A percentile compares a stretch with the other conserved stretches of the same genome.
phyloP scores from a whole-genome alignment of 2,329 filamentous ascomycete species.

The Fusarium pininemorale region DNA sequence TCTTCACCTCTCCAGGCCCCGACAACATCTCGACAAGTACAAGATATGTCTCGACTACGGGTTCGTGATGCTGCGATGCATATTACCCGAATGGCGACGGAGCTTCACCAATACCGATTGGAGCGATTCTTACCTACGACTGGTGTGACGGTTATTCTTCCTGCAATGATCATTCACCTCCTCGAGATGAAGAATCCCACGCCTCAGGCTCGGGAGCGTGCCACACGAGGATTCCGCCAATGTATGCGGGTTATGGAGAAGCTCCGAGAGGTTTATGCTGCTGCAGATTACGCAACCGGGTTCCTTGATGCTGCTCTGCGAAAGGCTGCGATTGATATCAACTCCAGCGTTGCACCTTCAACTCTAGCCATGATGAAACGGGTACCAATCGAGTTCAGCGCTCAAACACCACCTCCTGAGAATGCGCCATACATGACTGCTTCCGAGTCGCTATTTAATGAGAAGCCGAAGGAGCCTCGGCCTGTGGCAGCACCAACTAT shows the following conservation, averaged over 20 bases:
- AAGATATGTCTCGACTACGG: slow-evolving; percentile 83
- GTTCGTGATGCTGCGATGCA: slow-evolving; percentile 85
- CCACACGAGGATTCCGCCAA: slow-evolving; percentile 83
- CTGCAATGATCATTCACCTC: slow-evolving; percentile 92
- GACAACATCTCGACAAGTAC: slow-evolving; percentile 71
- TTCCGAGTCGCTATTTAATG: slow-evolving; percentile 51
- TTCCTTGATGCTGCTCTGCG: slow-evolving; percentile 93
- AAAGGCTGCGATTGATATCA: slow-evolving; percentile 82
- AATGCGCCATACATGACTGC: slow-evolving; percentile 56
- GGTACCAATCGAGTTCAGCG: slow-evolving; percentile 50
- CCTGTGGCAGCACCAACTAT: slow-evolving; percentile 34
- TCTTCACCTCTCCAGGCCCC: slow-evolving; percentile 67
- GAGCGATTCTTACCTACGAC: slow-evolving; percentile 87
- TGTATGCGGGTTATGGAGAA: slow-evolving; percentile 93
- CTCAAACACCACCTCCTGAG: slow-evolving; percentile 65
- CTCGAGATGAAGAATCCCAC: slow-evolving; percentile 89
- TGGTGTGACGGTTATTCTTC: slow-evolving; percentile 88
- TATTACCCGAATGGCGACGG: slow-evolving; percentile 84
- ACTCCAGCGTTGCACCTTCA: slow-evolving; percentile 47
- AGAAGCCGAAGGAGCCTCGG: slow-evolving; percentile 41
- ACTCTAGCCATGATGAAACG: slow-evolving; percentile 50
- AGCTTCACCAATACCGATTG: slow-evolving; percentile 76
- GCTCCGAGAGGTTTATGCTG: slow-evolving; percentile 87
- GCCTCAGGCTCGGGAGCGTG: slow-evolving; percentile 74
- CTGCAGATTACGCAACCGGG: slow-evolving; percentile 94